Evolutionary conservation across 345 rosid genomes (phyloP), one percentile per base, ranked within the genome.

Genomic region (Hypericum androsaemum): DNA sequence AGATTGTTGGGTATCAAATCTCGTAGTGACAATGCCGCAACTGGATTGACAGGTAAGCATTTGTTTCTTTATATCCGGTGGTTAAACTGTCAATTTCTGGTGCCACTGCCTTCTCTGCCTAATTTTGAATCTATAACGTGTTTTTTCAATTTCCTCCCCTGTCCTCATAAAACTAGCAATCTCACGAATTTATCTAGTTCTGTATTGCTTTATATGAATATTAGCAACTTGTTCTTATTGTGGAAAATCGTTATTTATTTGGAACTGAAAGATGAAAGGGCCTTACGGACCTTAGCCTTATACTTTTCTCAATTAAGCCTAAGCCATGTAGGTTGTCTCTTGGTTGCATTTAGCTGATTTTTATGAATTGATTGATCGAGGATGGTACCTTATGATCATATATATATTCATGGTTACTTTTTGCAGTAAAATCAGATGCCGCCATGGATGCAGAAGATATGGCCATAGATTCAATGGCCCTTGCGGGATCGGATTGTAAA

Each of bases 31-130:
- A 54, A 43, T 39, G 8, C 45, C 38, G 47, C 58, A 17, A 13
- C 44, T 32, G 47, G 58, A 48, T 55, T 56, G 56, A 12, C 22
- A 3, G 52, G 77, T 63, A 56, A 47, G 71, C 43, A 6, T 58
- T 61, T 15, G 45, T 37, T 11, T 8, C 32, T 51, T 14, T 28
- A 41, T 22, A 45, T 45, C 11, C 43, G 41, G 8, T 5, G 14
- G 22, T 8, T 7, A 28, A 41, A 16, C 46, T 37, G 5, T 8
- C 10, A 44, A 6, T 43, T 48, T 22, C 3, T 10, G 7, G 59
- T 17, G 6, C 17, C 12, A 5, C 15, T 10, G 13, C 51, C 36
- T 7, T 56, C 12, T 9, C 7, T 36, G 28, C 35, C 8, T 15
- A 0, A 10, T 52, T 0, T 38, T 52, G 14, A 37, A 3, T 14